Base-by-base conservation (phyloP, 2,329 filamentous ascomycete genomes). In the Cyphellophora europaea region DNA sequence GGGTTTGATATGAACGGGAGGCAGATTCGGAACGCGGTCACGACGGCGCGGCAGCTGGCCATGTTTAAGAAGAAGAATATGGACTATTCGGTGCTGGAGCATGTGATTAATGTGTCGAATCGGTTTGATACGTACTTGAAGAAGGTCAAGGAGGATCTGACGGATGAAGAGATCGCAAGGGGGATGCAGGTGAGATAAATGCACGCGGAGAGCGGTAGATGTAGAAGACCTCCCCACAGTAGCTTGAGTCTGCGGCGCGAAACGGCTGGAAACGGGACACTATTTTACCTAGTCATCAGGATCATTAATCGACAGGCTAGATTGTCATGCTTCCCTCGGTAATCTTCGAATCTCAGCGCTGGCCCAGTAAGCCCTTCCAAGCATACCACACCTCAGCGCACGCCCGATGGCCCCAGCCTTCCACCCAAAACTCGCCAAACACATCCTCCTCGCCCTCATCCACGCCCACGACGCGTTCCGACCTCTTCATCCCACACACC, bases 381-480 rank as follows among this genome's bases (percentile, higher is more conserved):
- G 80, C 69, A 40, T 80, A 63, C 89, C 89, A 96, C 53, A 94
- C 94, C 43, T 82, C 80, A 54, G 75, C 75, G 59, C 89, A 96
- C 13, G 75, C 73, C 42, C 74, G 66, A 58, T 88, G 82, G 0
- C 81, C 85, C 81, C 86, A 88, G 56, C 89, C 80, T 30, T 95
- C 87, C 27, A 82, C 68, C 89, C 89, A 96, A 85, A 87, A 96
- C 63, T 96, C 89, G 10, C 86, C 87, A 65, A 95, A 95, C 55
- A 82, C 87, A 57, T 96, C 89, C 50, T 89, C 79, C 8, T 8
- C 21, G 3, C 10, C 17, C 16, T 79, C 70, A 51, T 93, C 87
- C 19, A 91, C 72, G 52, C 79, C 85, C 13, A 64, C 58, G 8
- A 95, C 68, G 32, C 89, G 72, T 61, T 96, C 89, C 27, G 94